Evolutionary conservation across 2,329 filamentous ascomycete species (phyloP).

Genomic region (Tolypocladium capitatum): DNA sequence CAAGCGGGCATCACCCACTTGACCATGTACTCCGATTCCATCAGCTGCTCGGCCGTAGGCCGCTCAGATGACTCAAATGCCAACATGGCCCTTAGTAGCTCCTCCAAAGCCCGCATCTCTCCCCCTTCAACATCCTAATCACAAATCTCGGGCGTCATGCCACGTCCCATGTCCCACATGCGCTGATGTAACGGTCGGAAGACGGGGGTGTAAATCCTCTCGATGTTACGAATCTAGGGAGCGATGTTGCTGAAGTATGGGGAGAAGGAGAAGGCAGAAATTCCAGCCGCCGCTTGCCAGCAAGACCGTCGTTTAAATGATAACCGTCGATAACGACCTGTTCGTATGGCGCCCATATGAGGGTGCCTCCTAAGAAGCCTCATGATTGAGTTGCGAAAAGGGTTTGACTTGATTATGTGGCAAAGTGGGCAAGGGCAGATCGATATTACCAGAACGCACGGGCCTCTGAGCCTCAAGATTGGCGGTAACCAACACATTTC

Average conservation of each 20-base stretch:
- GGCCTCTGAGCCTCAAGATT: no score
- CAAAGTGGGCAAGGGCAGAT: no score
- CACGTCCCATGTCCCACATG: slow-evolving; percentile 6
- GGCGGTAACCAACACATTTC: no score
- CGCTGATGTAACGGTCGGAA: slow-evolving; percentile 7
- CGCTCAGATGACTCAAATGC: slow-evolving; percentile 2
- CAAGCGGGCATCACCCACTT: slow-evolving; percentile 5
- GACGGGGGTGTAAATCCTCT: slow-evolving; percentile 4
- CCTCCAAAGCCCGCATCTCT: slow-evolving; percentile 4
- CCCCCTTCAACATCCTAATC: slow-evolving; percentile 5
- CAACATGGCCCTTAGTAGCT: slow-evolving; percentile 4
- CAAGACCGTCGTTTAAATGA: no score
- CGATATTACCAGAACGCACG: no score
- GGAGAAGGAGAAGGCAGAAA: no score
- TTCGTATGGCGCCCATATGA: no score
- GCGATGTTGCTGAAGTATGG: background rate
- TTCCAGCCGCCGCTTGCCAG: no score
- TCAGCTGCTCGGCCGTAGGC: slow-evolving; percentile 4
- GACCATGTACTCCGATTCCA: slow-evolving; percentile 6
- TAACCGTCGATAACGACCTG: no score
- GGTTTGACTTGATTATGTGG: no score
- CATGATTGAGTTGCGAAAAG: no score
- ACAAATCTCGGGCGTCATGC: slow-evolving; percentile 4
- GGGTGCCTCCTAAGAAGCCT: no score
- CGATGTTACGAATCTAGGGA: background rate